Conservation (phyloP, 2,329 filamentous ascomycete species). For the Fusarium xyrophilum region DNA sequence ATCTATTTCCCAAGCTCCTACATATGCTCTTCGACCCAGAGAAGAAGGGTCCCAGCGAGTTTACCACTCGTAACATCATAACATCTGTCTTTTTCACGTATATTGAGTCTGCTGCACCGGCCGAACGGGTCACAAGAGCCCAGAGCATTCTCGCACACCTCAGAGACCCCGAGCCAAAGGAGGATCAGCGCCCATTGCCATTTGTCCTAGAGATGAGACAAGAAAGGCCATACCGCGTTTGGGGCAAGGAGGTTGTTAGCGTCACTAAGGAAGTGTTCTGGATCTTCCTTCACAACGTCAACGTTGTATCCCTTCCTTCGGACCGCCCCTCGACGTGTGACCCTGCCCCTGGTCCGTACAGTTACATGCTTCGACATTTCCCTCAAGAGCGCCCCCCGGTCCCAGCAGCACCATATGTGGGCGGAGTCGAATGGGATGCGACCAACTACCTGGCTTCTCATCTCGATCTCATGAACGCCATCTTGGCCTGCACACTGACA, state of each 20-base stretch:
- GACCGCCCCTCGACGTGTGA: conserved; percentile 46
- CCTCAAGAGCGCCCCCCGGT: conserved; percentile 87
- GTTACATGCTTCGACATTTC: conserved; percentile 76
- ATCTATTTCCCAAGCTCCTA: conserved; percentile 84
- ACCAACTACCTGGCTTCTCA: conserved; percentile 95
- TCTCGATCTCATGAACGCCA: conserved; percentile 89
- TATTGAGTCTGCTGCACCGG: conserved; percentile 70
- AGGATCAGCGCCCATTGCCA: conserved; percentile 76
- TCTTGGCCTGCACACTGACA: conserved; percentile 81
- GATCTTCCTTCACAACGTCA: conserved; percentile 96
- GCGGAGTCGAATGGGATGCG: conserved; percentile 97
- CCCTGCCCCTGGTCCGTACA: conserved; percentile 51
- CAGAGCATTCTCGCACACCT: conserved; percentile 79
- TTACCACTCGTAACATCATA: conserved; percentile 89
- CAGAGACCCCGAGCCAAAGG: conserved; percentile 77
- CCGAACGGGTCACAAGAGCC: conserved; percentile 72
- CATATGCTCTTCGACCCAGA: conserved; percentile 96
- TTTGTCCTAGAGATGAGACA: conserved; percentile 92
- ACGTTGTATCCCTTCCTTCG: conserved; percentile 75
- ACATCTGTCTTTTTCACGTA: conserved; percentile 90
- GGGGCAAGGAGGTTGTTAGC: conserved; percentile 90
- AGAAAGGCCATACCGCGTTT: conserved; percentile 86
- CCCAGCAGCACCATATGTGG: conserved; percentile 92
- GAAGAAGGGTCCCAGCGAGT: conserved; percentile 96
- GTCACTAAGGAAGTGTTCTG: conserved; percentile 99